Evolutionary conservation across 148 eudicot genomes (phyloP).

Genomic region (Bassia scoparia): DNA sequence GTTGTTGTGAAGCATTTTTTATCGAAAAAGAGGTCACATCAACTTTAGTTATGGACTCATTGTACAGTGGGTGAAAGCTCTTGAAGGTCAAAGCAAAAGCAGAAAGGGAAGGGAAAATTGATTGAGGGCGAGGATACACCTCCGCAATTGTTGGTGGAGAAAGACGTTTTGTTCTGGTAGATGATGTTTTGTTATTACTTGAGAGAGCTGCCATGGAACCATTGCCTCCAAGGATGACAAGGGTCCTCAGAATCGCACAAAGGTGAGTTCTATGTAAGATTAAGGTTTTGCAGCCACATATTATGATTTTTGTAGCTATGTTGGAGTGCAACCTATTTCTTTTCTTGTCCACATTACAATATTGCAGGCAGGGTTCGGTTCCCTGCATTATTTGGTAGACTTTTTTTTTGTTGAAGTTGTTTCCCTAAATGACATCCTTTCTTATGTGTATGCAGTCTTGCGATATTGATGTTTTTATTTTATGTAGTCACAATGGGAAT

Average conservation of each 20-base stretch:
- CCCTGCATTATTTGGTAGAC: background rate
- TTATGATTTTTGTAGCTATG: too few species aligned
- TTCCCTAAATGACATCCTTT: background rate
- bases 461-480: too few species aligned
- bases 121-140: slow-evolving; percentile 61
- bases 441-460: background rate
- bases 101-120: slow-evolving; percentile 52
- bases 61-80: slow-evolving; percentile 96
- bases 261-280: slow-evolving; percentile 44
- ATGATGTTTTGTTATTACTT: slow-evolving; percentile 71
- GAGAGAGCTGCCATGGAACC: slow-evolving; percentile 85
- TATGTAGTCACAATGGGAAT: too few species aligned
- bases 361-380: background rate
- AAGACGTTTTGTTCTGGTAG: slow-evolving; percentile 75
- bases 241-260: slow-evolving; percentile 92
- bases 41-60: slow-evolving; percentile 90
- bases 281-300: background rate
- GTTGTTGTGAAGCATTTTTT: slow-evolving; percentile 82
- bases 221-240: slow-evolving; percentile 91
- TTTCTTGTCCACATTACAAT: background rate
- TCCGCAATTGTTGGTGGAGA: slow-evolving; percentile 64
- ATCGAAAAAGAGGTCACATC: slow-evolving; percentile 96
- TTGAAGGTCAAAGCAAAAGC: slow-evolving; percentile 70
- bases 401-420: background rate
- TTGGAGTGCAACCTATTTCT: background rate